These are phyloP conservation scores for Termitomyces sp. DNA, from an alignment of 768 basidiomycete species.

Conservation along the genomic window DNA sequence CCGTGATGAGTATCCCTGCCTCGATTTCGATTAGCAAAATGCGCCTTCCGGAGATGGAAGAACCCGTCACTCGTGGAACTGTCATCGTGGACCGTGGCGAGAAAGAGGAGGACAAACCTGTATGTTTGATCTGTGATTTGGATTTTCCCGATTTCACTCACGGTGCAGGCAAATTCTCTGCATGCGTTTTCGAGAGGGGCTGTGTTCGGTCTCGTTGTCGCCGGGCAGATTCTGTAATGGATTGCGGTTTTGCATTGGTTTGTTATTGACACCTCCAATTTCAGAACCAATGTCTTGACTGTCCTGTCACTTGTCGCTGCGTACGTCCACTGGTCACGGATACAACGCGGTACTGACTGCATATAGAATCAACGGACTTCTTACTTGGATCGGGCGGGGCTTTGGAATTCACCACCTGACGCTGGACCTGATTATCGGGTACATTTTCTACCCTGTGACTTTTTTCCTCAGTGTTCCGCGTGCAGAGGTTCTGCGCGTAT, in stretches of 20 bases:
- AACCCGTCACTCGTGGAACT: conserved; percentile 79
- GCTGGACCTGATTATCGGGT: conserved; percentile 78
- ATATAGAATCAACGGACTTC: conserved; percentile 63
- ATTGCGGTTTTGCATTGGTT: conserved; percentile 6
- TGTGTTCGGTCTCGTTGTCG: conserved; percentile 78
- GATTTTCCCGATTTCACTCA: not conserved
- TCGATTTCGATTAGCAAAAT: conserved; percentile 91
- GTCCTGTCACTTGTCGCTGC: conserved; percentile 75
- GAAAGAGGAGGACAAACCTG: conserved; percentile 47
- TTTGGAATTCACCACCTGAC: conserved; percentile 82
- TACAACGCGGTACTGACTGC: not conserved
- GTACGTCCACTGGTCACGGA: conserved; percentile 21
- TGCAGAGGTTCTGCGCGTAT: conserved; percentile 74
- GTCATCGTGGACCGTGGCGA: conserved; percentile 80
- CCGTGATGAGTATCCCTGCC: conserved; percentile 93
- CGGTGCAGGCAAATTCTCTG: conserved; percentile 60
- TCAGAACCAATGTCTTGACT: conserved; percentile 77
- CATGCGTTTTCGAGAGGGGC: conserved; percentile 89
- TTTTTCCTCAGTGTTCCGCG: conserved; percentile 81
- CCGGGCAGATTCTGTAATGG: conserved; percentile 78
- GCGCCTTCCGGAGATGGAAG: conserved; percentile 78
- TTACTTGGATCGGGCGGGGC: conserved; percentile 86
- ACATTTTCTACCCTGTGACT: conserved; percentile 83
- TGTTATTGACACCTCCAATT: conserved; percentile 1
- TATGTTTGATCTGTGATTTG: conserved; percentile 19